Evolutionary conservation across 345 rosid genomes (phyloP), one percentile per base, ranked within the genome.

Genomic region (Eucalyptus marginata): DNA sequence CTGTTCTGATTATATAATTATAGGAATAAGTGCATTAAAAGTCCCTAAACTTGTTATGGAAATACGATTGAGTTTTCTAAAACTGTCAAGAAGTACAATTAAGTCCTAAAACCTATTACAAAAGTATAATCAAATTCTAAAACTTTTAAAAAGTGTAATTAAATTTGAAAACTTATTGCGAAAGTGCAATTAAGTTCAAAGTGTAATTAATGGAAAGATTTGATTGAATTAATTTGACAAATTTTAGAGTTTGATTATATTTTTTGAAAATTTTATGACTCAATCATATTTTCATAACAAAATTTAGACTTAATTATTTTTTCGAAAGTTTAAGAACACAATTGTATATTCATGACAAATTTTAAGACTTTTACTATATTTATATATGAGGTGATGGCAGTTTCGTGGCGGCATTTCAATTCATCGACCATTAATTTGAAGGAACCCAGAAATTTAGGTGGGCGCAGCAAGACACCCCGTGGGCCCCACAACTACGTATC

Each of bases 121-220:
- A 25, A 59, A 59, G 1, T 25, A 0, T 1, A 24, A 10, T 59
- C 0, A 0, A 10, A 0, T 25, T 3, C 0, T 5, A 59, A 25
- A 59, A 59, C 4, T 25, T 59, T 25, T 2, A 25, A 58, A 58
- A 58, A 58, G 0, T 24, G 13, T 1, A 4, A 58, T 58, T 2
- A 10, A 2, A 0, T 58, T 10, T 0, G 0, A 24, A 52, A 58
- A 25, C 7, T 58, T 2, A 11, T 25, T 3, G 4, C 64, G 8
- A 58, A 58, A 58, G 3, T 25, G 0, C 6, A 58, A 58, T 25
- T 5, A 11, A 27, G 3, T 1, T 4, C 0, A 58, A 58, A 52
- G 7, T 25, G 4, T 12, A 25, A 25, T 11, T 6, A 59, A 59
- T 0, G 1, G 4, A 25, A 59, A 24, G 0, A 59, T 27, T 59